Conservation (phyloP, 305 asterid genomes). For the Withania somnifera region DNA sequence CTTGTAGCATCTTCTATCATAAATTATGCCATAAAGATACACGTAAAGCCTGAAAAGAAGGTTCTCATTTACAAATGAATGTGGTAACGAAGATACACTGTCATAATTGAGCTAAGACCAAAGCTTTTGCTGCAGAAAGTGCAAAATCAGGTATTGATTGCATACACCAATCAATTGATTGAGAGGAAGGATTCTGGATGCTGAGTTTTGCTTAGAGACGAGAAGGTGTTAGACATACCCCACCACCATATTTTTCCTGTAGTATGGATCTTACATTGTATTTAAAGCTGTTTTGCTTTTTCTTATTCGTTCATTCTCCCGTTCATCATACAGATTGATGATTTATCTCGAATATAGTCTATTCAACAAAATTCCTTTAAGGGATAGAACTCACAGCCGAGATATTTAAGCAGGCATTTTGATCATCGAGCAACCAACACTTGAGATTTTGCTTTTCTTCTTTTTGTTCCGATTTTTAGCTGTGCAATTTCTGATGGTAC, state of each 20-base stretch:
- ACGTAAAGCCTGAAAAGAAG: neutral
- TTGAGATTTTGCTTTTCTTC: neutral
- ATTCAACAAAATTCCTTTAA: constrained; percentile 18
- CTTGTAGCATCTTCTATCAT: neutral
- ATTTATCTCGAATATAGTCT: constrained; percentile 49
- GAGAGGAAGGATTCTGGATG: constrained; percentile 48
- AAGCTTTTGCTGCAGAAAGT: constrained; percentile 20
- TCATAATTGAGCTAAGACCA: neutral
- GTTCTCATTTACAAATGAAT: neutral
- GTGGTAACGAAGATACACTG: neutral
- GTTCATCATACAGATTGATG: constrained; percentile 48
- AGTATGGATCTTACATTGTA: neutral
- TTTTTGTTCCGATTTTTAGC: neutral
- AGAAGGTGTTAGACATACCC: constrained; percentile 28
- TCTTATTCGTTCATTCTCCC: neutral
- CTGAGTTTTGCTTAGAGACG: constrained; percentile 34
- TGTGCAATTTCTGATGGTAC: neutral
- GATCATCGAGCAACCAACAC: neutral
- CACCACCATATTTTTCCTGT: constrained; percentile 22
- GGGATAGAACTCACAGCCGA: constrained; percentile 31
- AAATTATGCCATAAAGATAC: neutral
- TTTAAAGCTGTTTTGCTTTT: neutral
- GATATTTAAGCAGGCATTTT: constrained; percentile 34
- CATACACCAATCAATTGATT: constrained; percentile 24
- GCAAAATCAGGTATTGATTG: constrained; percentile 27